Conservation (phyloP, 352 stramenopile species). For the Peronospora farinosa region DNA sequence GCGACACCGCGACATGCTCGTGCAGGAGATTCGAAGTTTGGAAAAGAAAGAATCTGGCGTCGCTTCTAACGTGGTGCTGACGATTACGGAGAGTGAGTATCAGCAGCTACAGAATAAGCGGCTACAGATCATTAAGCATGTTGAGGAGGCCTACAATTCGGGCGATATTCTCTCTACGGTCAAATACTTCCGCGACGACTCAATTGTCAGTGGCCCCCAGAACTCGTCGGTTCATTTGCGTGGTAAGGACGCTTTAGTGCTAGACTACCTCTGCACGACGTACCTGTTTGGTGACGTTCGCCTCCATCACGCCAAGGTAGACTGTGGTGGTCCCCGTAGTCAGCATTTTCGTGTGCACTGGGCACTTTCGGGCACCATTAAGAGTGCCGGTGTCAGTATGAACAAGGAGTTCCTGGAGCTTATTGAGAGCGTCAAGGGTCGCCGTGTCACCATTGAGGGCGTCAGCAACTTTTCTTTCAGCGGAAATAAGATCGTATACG, state of each 20-base stretch:
- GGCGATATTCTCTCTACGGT: constrained; percentile 71
- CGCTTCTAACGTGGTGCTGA: constrained; percentile 40
- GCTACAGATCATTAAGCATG: constrained; percentile 74
- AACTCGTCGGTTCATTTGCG: constrained; percentile 80
- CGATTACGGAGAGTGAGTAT: constrained; percentile 79
- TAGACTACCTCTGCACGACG: constrained; percentile 84
- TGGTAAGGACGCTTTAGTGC: constrained; percentile 74
- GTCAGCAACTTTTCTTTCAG: constrained; percentile 87
- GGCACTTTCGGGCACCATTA: constrained; percentile 68
- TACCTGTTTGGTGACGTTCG: constrained; percentile 75
- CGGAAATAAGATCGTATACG: constrained; percentile 85
- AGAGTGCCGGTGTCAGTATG: constrained; percentile 75
- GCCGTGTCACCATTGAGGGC: constrained; percentile 73
- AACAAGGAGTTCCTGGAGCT: constrained; percentile 86
- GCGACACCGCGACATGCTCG: constrained; percentile 80
- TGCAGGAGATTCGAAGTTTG: constrained; percentile 79
- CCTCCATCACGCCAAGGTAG: constrained; percentile 73
- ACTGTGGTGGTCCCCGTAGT: constrained; percentile 72
- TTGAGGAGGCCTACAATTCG: constrained; percentile 77
- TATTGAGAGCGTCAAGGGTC: constrained; percentile 76
- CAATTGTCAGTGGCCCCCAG: constrained; percentile 79
- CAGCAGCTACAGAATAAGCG: constrained; percentile 63
- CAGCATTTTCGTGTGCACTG: constrained; percentile 86
- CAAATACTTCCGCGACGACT: constrained; percentile 82
- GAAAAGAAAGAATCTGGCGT: constrained; percentile 68